These are phyloP conservation scores for Cetraspora pellucida DNA, from an alignment of 192 early-diverging fungal genomes.

Conservation along the genomic window DNA sequence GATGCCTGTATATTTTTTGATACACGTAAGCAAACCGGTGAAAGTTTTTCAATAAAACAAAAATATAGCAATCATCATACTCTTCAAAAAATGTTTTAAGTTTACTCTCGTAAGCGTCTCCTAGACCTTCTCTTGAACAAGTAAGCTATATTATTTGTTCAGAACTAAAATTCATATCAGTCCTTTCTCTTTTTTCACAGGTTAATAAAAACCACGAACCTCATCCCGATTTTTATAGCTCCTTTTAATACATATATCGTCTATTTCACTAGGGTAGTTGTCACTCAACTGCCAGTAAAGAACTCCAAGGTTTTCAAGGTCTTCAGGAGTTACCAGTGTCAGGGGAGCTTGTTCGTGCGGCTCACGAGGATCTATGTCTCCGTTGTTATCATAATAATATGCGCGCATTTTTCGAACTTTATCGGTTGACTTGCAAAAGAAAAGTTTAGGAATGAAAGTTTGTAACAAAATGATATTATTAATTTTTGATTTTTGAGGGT, in stretches of 20 bases:
- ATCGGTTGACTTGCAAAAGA: too few relatives aligned
- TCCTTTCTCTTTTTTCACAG: not conserved
- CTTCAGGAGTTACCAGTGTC: conserved; percentile 61
- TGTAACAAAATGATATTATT: too few relatives aligned
- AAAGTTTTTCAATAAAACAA: not conserved
- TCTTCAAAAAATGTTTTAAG: conserved; percentile 92
- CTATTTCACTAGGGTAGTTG: conserved; percentile 61
- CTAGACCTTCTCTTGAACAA: conserved; percentile 77
- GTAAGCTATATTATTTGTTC: conserved; percentile 58
- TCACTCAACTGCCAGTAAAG: conserved; percentile 66
- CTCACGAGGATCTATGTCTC: conserved; percentile 70
- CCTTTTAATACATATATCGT: conserved; percentile 72
- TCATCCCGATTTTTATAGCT: conserved; percentile 91
- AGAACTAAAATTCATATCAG: not conserved
- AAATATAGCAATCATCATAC: conserved; percentile 42
- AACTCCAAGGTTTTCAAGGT: conserved; percentile 75
- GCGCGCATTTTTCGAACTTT: conserved; percentile 64
- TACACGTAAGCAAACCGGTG: too few relatives aligned
- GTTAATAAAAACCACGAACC: conserved; percentile 40
- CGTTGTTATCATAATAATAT: conserved; percentile 66
- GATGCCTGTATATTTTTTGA: conserved; percentile 58
- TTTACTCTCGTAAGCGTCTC: conserved; percentile 87
- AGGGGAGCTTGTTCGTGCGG: conserved; percentile 75
- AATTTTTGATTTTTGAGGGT: too few relatives aligned
- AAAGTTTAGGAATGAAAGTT: too few relatives aligned